Evolutionary conservation across 352 stramenopile species (phyloP).

Genomic region (Phytophthora uliginosa): DNA sequence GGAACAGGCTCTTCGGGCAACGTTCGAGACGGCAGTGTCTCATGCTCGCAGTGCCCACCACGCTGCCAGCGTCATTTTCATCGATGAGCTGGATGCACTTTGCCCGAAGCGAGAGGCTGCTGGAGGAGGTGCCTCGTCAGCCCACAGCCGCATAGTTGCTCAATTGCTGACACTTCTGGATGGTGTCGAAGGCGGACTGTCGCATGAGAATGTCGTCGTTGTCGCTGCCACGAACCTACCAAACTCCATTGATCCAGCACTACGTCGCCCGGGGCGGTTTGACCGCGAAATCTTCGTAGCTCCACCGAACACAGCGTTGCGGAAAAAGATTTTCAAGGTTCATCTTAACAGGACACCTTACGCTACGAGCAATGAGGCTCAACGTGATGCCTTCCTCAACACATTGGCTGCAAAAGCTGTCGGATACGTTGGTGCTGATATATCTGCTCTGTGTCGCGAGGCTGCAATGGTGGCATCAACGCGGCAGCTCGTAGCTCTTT

Average conservation of each 20-base stretch:
- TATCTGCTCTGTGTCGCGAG: slow-evolving; percentile 81
- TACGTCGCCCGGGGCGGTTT: slow-evolving; percentile 84
- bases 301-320: slow-evolving; percentile 49
- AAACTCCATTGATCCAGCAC: slow-evolving; percentile 91
- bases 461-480: slow-evolving; percentile 74
- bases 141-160: slow-evolving; percentile 90
- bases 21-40: slow-evolving; percentile 57
- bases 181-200: slow-evolving; percentile 72
- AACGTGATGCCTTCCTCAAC: slow-evolving; percentile 45
- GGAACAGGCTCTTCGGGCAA: slow-evolving; percentile 65
- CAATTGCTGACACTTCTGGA: slow-evolving; percentile 97
- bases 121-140: slow-evolving; percentile 39
- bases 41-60: slow-evolving; percentile 40
- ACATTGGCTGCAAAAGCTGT: slow-evolving; percentile 60
- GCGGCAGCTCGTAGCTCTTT: slow-evolving; percentile 67
- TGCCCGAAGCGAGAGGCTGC: slow-evolving; percentile 91
- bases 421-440: slow-evolving; percentile 87
- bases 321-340: slow-evolving; percentile 75
- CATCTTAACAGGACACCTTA: slow-evolving; percentile 62
- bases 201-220: slow-evolving; percentile 92
- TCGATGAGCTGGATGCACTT: slow-evolving; percentile 97
- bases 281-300: slow-evolving; percentile 82
- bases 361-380: slow-evolving; percentile 25
- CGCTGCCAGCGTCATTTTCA: slow-evolving; percentile 90
- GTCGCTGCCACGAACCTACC: slow-evolving; percentile 96